phyloP scores from a whole-genome alignment of 305 asterid genomes.

The Rubia peregrina region DNA sequence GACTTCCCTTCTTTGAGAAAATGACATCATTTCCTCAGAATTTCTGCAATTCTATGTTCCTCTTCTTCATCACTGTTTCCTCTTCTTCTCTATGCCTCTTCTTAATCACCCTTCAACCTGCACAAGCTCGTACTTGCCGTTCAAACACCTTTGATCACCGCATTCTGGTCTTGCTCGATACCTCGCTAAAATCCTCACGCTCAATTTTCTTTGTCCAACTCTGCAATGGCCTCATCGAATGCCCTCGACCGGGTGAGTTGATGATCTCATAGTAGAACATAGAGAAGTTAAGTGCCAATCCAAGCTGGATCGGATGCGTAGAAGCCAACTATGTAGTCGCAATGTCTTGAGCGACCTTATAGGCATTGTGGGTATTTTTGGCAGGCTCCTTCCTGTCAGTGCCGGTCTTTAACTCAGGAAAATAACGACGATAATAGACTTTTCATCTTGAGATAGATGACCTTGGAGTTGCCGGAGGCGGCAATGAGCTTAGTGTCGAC shows the following conservation, averaged over 20 bases:
- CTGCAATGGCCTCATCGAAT: slow-evolving; percentile 22
- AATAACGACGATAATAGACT: slow-evolving; percentile 33
- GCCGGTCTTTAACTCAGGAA: slow-evolving; percentile 33
- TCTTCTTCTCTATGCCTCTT: too few species aligned
- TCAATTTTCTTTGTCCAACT: too few species aligned
- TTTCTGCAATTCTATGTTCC: too few species aligned
- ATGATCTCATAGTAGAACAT: slow-evolving; percentile 78
- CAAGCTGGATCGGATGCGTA: slow-evolving; percentile 78
- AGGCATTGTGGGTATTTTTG: slow-evolving; percentile 31
- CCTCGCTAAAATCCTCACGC: too few species aligned
- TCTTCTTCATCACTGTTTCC: too few species aligned
- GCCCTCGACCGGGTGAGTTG: slow-evolving; percentile 75
- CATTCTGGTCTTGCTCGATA: too few species aligned
- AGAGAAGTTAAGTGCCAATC: slow-evolving; percentile 82
- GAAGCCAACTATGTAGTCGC: slow-evolving; percentile 59
- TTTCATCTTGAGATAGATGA: slow-evolving; percentile 36
- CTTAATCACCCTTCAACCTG: too few species aligned
- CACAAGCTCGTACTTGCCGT: too few species aligned
- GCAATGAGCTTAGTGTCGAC: slow-evolving; percentile 21
- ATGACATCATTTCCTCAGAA: too few species aligned
- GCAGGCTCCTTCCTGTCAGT: slow-evolving; percentile 38
- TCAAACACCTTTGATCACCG: too few species aligned
- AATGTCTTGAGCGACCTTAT: slow-evolving; percentile 32
- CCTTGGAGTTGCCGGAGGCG: slow-evolving; percentile 32
- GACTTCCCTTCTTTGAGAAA: too few species aligned